Evolutionary conservation across 441 rosid species (phyloP).

Genomic region (Gossypium davidsonii): DNA sequence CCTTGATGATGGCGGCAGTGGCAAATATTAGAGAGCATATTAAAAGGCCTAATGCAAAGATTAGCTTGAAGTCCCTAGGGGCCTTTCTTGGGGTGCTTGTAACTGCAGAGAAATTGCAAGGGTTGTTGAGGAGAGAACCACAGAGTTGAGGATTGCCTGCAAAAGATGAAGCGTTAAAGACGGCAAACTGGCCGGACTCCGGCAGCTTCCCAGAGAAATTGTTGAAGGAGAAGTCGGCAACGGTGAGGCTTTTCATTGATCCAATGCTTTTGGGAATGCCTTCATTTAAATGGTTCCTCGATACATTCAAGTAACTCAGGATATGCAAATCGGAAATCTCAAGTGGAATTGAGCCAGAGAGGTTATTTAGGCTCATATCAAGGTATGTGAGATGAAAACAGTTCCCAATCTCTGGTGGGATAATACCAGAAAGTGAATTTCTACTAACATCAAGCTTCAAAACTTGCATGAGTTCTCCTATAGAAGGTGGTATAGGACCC

Average conservation of each 20-base stretch:
- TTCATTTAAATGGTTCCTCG: constrained; percentile 39
- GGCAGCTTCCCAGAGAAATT: constrained; percentile 47
- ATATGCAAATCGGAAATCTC: constrained; percentile 33
- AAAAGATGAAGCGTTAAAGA: constrained; percentile 43
- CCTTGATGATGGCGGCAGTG: constrained; percentile 36
- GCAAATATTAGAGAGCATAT: constrained; percentile 39
- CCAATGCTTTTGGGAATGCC: constrained; percentile 35
- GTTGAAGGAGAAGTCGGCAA: constrained; percentile 50
- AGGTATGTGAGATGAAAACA: constrained; percentile 42
- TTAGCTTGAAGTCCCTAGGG: constrained; percentile 30
- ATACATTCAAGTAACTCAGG: constrained; percentile 45
- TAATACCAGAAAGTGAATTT: constrained; percentile 35
- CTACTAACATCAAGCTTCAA: constrained; percentile 41
- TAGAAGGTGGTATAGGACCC: constrained; percentile 40
- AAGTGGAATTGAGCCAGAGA: constrained; percentile 41
- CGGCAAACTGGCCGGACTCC: constrained; percentile 37
- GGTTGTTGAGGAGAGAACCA: constrained; percentile 39
- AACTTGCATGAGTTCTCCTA: constrained; percentile 33
- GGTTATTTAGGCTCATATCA: constrained; percentile 45
- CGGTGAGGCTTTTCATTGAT: constrained; percentile 39
- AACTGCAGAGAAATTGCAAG: constrained; percentile 33
- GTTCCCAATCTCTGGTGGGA: constrained; percentile 38
- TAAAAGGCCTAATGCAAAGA: constrained; percentile 39
- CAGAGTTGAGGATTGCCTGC: constrained; percentile 54
- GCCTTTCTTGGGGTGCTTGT: constrained; percentile 21